Conservation (phyloP, 306 rosid species). For the Prosopis cineraria region DNA sequence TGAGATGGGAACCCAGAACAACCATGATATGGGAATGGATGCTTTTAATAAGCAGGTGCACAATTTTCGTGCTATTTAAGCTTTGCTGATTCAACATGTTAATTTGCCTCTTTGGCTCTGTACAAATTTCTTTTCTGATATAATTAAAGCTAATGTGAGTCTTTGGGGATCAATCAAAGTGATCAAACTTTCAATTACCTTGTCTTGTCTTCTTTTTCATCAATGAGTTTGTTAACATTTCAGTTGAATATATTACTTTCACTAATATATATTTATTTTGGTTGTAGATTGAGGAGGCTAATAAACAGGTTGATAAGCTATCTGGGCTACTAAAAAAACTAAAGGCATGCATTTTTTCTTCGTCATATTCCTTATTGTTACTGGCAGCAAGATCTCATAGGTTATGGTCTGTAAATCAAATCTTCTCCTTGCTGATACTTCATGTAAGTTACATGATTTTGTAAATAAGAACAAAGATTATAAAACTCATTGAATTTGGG, state of each 20-base stretch:
- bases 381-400: not conserved
- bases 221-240: conserved; percentile 1
- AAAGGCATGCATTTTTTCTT: conserved; percentile 42
- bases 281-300: conserved; percentile 56
- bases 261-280: conserved; percentile 15
- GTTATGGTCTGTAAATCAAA: not conserved
- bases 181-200: not conserved
- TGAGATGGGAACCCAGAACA: conserved; percentile 78
- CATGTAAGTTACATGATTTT: not conserved
- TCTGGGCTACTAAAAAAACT: conserved; percentile 58
- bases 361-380: not conserved
- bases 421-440: not conserved
- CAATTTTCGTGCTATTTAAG: conserved; percentile 3
- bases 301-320: conserved; percentile 59
- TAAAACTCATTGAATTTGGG: not conserved
- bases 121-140: not conserved
- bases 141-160: conserved; percentile 1
- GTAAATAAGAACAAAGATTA: not conserved
- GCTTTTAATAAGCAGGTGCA: conserved; percentile 68
- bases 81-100: conserved; percentile 2
- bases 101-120: not conserved
- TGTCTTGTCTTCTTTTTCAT: not conserved
- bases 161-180: not conserved
- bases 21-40: conserved; percentile 55
- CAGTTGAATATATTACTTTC: not conserved